Evolutionary conservation across 208 protist genomes (phyloP).

Genomic region (Leishmania mexicana): DNA sequence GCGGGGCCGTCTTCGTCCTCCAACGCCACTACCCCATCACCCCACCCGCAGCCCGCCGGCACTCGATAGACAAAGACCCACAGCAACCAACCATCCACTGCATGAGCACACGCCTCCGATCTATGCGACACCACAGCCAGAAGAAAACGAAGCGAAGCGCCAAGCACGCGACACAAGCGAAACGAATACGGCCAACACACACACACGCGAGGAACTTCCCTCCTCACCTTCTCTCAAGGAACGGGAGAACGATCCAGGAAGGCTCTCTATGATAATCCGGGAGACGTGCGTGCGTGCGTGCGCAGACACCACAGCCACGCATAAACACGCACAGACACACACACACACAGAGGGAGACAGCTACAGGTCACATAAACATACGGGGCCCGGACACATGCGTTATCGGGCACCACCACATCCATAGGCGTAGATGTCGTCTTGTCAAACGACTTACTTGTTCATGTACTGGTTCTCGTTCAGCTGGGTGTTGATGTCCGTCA

Average conservation of each 20-base stretch:
- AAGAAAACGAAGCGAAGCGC: not conserved
- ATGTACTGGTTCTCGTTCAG: slow-evolving; percentile 92
- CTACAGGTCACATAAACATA: not conserved
- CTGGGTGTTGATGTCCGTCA: slow-evolving; percentile 95
- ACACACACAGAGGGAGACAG: no score
- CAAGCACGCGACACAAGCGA: not conserved
- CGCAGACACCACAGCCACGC: not conserved
- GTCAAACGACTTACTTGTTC: slow-evolving; percentile 63
- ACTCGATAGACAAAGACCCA: not conserved
- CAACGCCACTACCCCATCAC: not conserved
- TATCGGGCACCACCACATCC: not conserved
- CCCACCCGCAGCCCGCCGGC: not conserved
- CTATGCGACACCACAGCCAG: not conserved
- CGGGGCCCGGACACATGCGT: not conserved
- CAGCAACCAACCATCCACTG: not conserved
- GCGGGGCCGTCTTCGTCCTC: not conserved
- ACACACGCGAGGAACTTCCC: not conserved
- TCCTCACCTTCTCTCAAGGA: not conserved
- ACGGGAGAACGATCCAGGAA: not conserved
- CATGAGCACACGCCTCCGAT: not conserved
- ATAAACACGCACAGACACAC: not conserved
- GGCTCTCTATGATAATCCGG: not conserved
- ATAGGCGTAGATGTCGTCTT: not conserved
- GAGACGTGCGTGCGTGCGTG: not conserved
- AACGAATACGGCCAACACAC: not conserved